These are phyloP conservation scores for Magnusiomyces fungicola DNA, from an alignment of 1,139 yeast genomes.

Conservation along the genomic window DNA sequence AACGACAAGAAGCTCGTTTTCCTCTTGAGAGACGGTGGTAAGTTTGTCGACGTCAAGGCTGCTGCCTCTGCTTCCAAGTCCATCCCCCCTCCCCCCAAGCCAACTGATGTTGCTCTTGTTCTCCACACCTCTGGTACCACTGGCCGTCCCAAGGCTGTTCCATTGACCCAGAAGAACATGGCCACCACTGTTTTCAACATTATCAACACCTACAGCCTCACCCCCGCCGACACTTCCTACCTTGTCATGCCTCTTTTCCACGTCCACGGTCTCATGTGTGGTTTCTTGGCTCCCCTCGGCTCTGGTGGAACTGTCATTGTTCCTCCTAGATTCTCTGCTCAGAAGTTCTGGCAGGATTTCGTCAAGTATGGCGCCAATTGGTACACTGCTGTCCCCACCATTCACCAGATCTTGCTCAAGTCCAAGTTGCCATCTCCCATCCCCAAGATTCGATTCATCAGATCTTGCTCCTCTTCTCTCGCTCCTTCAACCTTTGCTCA, in stretches of 20 bases:
- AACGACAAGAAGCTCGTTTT: conserved; percentile 21
- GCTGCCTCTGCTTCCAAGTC: conserved; percentile 10
- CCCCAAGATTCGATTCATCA: conserved; percentile 52
- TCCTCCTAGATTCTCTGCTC: conserved; percentile 53
- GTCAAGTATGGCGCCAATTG: conserved; percentile 45
- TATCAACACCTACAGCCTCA: conserved; percentile 45
- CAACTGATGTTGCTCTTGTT: conserved; percentile 51
- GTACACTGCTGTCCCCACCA: conserved; percentile 72
- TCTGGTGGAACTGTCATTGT: conserved; percentile 55
- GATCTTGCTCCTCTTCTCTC: conserved; percentile 61
- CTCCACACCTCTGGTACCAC: conserved; percentile 68
- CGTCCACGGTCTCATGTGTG: conserved; percentile 63
- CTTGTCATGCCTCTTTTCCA: conserved; percentile 70
- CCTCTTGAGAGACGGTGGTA: conserved; percentile 23
- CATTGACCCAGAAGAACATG: conserved; percentile 54
- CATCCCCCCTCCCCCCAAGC: conserved; percentile 36
- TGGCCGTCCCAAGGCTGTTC: conserved; percentile 66
- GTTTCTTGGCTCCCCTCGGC: conserved; percentile 50
- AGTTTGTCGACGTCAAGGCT: conserved; percentile 11
- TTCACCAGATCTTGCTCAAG: conserved; percentile 54
- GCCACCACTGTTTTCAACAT: conserved; percentile 52
- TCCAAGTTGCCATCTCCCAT: conserved; percentile 41
- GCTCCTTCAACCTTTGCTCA: conserved; percentile 55
- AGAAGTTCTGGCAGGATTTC: conserved; percentile 51
- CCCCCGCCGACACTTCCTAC: conserved; percentile 44